phyloP scores from a whole-genome alignment of 306 rosid genomes.

The Citrullus amarus region DNA sequence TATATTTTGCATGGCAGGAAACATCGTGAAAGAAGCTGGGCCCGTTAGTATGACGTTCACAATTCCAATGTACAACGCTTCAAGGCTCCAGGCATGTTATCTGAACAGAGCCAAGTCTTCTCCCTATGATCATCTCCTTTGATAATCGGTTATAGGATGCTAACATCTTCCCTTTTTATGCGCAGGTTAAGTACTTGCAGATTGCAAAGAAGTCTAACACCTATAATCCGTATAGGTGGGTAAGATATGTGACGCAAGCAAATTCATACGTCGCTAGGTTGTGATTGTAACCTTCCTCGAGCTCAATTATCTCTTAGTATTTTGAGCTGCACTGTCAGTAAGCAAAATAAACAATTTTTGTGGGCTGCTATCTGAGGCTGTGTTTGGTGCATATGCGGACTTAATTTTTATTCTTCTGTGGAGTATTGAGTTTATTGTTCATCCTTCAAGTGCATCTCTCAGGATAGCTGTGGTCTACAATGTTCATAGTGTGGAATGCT shows the following conservation, averaged over 20 bases:
- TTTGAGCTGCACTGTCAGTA: not conserved
- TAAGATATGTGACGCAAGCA: conserved; percentile 79
- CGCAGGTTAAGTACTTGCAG: conserved; percentile 92
- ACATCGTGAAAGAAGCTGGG: conserved; percentile 85
- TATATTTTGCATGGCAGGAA: conserved; percentile 40
- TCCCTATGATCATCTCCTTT: not conserved
- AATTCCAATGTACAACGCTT: conserved; percentile 83
- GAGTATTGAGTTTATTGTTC: not conserved
- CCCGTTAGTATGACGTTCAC: conserved; percentile 93
- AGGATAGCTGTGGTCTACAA: not conserved
- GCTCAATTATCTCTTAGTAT: not conserved
- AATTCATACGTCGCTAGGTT: conserved; percentile 83
- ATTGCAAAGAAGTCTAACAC: conserved; percentile 61
- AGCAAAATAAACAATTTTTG: not conserved
- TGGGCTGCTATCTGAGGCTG: not conserved
- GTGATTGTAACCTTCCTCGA: conserved; percentile 18
- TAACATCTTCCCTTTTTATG: conserved; percentile 6
- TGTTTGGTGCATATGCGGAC: not conserved
- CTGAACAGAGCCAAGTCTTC: not conserved
- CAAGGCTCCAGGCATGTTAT: conserved; percentile 63
- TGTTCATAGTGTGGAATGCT: not conserved
- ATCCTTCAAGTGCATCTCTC: not conserved
- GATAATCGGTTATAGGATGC: conserved; percentile 11
- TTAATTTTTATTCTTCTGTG: not conserved
- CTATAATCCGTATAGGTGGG: conserved; percentile 78